A percentile compares a stretch with the other conserved stretches of the same genome.
Conservation (phyloP, 306 rosid species). For the Trifolium repens region DNA sequence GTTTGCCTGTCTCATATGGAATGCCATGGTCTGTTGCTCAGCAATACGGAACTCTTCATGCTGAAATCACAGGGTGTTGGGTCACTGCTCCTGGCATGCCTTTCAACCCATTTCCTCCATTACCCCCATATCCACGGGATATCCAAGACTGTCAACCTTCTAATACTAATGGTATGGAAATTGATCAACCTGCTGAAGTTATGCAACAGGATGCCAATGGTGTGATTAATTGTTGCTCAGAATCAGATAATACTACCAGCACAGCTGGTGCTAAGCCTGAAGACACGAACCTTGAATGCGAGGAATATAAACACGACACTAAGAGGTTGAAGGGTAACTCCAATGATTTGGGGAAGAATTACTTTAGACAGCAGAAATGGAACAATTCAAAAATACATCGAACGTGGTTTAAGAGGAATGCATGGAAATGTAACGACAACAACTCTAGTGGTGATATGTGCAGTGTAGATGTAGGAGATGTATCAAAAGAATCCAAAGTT, state of each 20-base stretch:
- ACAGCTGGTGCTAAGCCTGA: constrained; percentile 56
- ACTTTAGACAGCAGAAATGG: constrained; percentile 92
- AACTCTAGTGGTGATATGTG: constrained; percentile 47
- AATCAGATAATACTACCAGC: constrained; percentile 54
- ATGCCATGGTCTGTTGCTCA: constrained; percentile 71
- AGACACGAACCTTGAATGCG: constrained; percentile 39
- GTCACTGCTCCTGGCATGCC: constrained; percentile 89
- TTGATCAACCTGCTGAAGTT: constrained; percentile 50
- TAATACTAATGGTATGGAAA: constrained; percentile 38
- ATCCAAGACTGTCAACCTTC: constrained; percentile 53
- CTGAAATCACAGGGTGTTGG: constrained; percentile 67
- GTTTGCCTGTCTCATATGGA: constrained; percentile 83
- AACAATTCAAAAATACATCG: constrained; percentile 60
- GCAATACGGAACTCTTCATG: constrained; percentile 64
- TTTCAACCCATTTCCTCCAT: constrained; percentile 89
- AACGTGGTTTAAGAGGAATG: constrained; percentile 63
- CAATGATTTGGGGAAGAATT: constrained; percentile 63
- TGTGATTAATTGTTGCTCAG: constrained; percentile 46
- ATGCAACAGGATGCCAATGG: constrained; percentile 45
- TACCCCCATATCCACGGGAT: constrained; percentile 69
- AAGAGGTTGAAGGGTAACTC: constrained; percentile 68
- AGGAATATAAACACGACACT: constrained; percentile 40
- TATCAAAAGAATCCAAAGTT: constrained; percentile 55
- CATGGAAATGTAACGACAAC: constrained; percentile 58
- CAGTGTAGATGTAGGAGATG: constrained; percentile 60